A percentile compares a stretch with the other conserved stretches of the same genome.
Conservation (phyloP, 306 rosid genomes). For the Sechiopsis laciniata region DNA sequence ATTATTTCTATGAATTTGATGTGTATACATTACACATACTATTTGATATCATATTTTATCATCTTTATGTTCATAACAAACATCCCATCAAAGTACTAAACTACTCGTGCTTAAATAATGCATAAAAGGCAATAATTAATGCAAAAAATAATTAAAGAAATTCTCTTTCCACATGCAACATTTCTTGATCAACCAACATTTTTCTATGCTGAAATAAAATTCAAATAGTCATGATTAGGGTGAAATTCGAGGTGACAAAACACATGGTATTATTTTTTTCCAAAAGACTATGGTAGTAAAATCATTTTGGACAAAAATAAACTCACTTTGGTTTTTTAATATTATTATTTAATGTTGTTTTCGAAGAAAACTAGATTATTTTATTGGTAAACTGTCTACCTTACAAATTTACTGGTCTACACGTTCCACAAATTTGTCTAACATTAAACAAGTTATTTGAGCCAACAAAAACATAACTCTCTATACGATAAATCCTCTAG, state of each 20-base stretch:
- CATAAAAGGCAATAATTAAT: not conserved
- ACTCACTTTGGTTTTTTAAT: too few species aligned
- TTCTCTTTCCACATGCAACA: conserved; percentile 8
- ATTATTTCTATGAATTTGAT: conserved; percentile 11
- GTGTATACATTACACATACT: not conserved
- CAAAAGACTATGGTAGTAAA: too few species aligned
- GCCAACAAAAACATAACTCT: too few species aligned
- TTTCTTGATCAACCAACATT: conserved; percentile 4
- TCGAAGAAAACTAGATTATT: too few species aligned
- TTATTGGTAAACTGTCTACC: too few species aligned
- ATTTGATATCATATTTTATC: conserved; percentile 1
- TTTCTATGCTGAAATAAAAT: not conserved
- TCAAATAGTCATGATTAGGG: not conserved
- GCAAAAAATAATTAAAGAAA: not conserved
- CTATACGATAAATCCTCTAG: too few species aligned
- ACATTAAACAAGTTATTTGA: too few species aligned
- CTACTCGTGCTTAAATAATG: conserved; percentile 11
- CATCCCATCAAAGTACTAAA: conserved; percentile 19
- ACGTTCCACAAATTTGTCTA: too few species aligned
- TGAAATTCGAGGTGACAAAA: not conserved
- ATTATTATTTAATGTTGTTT: too few species aligned
- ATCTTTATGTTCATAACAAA: not conserved
- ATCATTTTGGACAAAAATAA: too few species aligned
- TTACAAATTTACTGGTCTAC: too few species aligned
- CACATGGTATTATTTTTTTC: not conserved